Percentiles rank a stretch among this genome's conserved stretches.
Conservation (phyloP, 495 filamentous ascomycete genomes). For the Tuber indicum region DNA sequence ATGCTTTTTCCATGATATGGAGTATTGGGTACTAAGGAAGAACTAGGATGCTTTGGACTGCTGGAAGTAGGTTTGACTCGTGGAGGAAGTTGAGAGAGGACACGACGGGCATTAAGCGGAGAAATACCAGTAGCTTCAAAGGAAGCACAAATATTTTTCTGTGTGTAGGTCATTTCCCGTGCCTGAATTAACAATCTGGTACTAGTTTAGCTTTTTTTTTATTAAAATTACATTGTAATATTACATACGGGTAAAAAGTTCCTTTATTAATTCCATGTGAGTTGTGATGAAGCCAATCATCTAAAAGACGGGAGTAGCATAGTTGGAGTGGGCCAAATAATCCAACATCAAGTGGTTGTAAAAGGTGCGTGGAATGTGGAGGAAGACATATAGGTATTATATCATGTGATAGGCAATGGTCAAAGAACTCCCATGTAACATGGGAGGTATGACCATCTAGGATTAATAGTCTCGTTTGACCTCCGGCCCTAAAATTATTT, state of each 20-base stretch:
- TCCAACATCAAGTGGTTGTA: constrained; percentile 40
- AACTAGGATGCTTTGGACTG: neutral
- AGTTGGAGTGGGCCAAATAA: constrained; percentile 2
- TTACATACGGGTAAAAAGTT: neutral
- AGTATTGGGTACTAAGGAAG: neutral
- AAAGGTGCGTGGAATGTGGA: too few relatives aligned
- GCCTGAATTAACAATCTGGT: constrained; percentile 2
- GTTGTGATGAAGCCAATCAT: constrained; percentile 12
- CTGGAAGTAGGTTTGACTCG: neutral
- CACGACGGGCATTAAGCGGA: neutral
- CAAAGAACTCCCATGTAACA: constrained; percentile 30
- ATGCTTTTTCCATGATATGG: neutral
- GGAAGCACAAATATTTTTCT: constrained; percentile 8
- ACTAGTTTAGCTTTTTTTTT: neutral
- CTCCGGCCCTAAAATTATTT: too few relatives aligned
- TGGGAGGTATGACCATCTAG: constrained; percentile 40
- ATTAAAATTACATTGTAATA: neutral
- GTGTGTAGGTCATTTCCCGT: neutral
- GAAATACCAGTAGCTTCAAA: constrained; percentile 14
- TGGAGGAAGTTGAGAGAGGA: neutral
- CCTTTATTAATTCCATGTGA: constrained; percentile 11
- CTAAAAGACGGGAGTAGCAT: neutral
- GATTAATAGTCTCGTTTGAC: constrained; percentile 29
- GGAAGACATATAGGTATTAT: constrained; percentile 39
- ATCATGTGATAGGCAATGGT: constrained; percentile 29